Base-by-base conservation (phyloP, 345 rosid species). In the Ceriops tagal region DNA sequence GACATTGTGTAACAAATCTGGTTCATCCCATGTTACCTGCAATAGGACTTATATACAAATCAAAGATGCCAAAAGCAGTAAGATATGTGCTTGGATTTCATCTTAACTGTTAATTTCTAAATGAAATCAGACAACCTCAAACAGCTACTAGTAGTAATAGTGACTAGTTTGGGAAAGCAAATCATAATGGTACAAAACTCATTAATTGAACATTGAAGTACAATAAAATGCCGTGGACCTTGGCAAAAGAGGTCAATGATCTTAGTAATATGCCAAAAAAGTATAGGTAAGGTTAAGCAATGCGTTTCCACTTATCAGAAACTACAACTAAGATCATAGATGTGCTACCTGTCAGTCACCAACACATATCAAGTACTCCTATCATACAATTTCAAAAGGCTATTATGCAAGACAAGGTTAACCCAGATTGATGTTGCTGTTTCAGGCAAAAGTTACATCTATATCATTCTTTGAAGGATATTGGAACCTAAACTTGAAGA, bases 1-100 rank as follows among this genome's bases (percentile, higher is more conserved):
- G 69, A 90, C 97, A 51, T 89, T 92, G 71, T 96, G 98, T 32
- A 92, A 95, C 68, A 96, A 84, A 73, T 92, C 99, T 0, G 98
- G 99, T 70, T 96, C 99, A 75, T 96, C 98, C 98, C 99, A 92
- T n/a, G 89, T 78, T 56, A 96, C 96, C 99, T 92, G 80, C 34
- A 31, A 61, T 27, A 13, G 5, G 8, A 53, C 55, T 26, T n/a
- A 20, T 24, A n/a, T 31, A 37, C 3, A 27, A 20, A 58, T 49
- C 58, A 10, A 32, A 32, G 28, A 27, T 43, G 27, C 9, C 65
- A 69, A 13, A 51, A 3, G 59, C 19, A 56, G 28, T 6, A 56
- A 24, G 28, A 15, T 24, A 21, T 4, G 11, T 1, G 59, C 59
- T 15, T 56, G 28, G 28, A 24, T 56, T 56, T 22, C 0, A 43